These are phyloP conservation scores for Globisporangium carolinianum DNA, from an alignment of 352 stramenopile species.

Conservation along the genomic window DNA sequence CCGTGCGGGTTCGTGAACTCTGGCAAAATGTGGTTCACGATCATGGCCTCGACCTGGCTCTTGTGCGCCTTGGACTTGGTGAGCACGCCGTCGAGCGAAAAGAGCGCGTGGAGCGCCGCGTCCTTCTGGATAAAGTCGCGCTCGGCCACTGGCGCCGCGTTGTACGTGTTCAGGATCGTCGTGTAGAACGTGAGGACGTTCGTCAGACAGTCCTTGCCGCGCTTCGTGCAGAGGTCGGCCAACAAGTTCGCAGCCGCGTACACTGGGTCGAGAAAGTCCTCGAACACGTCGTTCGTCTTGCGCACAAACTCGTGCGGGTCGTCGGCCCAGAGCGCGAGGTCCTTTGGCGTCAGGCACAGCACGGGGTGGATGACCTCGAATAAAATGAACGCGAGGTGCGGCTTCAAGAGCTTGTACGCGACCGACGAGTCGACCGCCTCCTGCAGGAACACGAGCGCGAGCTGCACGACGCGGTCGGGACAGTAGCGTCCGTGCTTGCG, in stretches of 20 bases:
- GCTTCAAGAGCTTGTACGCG: conserved; percentile 97
- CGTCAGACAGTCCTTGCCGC: conserved; percentile 91
- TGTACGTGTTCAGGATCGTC: conserved; percentile 91
- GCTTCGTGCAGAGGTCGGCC: conserved; percentile 91
- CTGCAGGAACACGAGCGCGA: conserved; percentile 92
- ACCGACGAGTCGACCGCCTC: conserved; percentile 92
- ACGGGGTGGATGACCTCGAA: conserved; percentile 96
- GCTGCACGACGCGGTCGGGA: conserved; percentile 94
- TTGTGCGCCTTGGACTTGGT: conserved; percentile 94
- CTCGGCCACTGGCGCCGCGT: conserved; percentile 49
- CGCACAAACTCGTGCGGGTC: conserved; percentile 98
- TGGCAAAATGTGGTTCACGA: conserved; percentile 93
- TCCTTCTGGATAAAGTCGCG: conserved; percentile 96
- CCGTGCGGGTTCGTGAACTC: conserved; percentile 94
- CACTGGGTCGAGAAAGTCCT: conserved; percentile 95
- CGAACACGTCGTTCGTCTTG: conserved; percentile 96
- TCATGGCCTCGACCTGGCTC: conserved; percentile 89
- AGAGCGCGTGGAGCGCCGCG: conserved; percentile 90
- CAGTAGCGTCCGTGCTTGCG: conserved; percentile 93
- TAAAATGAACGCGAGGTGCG: conserved; percentile 95
- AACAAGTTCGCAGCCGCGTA: conserved; percentile 94
- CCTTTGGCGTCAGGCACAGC: conserved; percentile 91
- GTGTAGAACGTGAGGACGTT: conserved; percentile 90
- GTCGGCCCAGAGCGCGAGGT: conserved; percentile 94
- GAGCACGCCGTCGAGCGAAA: conserved; percentile 89